Conservation (phyloP, 2,329 filamentous ascomycete species). For the Hypoxylon sp. region DNA sequence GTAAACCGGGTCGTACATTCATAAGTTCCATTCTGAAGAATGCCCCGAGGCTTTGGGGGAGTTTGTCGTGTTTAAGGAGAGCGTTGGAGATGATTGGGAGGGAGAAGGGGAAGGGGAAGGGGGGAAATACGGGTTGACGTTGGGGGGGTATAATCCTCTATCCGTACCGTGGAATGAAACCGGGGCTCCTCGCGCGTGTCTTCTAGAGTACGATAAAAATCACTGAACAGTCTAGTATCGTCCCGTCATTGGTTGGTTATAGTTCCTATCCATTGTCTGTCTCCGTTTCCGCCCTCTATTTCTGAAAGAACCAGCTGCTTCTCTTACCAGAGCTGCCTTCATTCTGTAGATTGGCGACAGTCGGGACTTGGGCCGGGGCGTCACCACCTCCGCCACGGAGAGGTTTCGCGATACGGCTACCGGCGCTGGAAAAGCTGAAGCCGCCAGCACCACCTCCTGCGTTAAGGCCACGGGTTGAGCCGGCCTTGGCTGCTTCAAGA, state of each 20-base stretch:
- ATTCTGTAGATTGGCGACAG: conserved; percentile 67
- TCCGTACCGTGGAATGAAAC: conserved; percentile 30
- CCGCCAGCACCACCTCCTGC: conserved; percentile 68
- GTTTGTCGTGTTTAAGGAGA: too few relatives aligned
- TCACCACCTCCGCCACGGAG: conserved; percentile 68
- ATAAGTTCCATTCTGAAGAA: conserved; percentile 12
- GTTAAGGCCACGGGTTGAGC: conserved; percentile 84
- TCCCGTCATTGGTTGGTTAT: conserved; percentile 17
- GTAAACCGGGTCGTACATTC: conserved; percentile 2
- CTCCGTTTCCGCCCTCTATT: conserved; percentile 45
- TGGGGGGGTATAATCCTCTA: conserved; percentile 39
- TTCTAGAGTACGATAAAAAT: conserved; percentile 27
- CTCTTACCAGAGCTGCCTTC: conserved; percentile 68
- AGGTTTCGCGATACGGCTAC: conserved; percentile 75
- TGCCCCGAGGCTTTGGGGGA: too few relatives aligned
- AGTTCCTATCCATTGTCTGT: conserved; percentile 15
- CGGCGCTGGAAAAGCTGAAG: conserved; percentile 74
- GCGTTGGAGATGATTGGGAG: too few relatives aligned
- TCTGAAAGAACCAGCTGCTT: conserved; percentile 79
- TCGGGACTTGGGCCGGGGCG: conserved; percentile 58
- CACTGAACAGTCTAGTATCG: conserved; percentile 26
- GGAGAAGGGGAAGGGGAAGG: conserved; percentile 15
- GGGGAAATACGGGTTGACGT: conserved; percentile 22
- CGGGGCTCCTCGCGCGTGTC: conserved; percentile 22
- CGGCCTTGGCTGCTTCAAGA: conserved; percentile 91